phyloP scores from a whole-genome alignment of 306 rosid genomes.

The Elaeagnus macrophylla region DNA sequence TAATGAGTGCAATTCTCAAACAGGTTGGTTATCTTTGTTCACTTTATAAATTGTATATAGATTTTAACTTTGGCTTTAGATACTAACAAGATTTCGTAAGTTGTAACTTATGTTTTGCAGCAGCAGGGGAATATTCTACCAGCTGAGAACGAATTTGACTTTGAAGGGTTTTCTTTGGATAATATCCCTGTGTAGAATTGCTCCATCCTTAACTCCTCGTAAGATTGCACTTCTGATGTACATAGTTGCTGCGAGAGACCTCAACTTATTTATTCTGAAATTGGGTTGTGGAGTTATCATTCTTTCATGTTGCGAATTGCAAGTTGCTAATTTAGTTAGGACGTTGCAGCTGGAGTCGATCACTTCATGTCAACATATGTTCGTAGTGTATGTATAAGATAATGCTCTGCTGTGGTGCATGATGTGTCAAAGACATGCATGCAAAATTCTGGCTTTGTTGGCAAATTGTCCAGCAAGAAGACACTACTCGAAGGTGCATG shows the following conservation, averaged over 20 bases:
- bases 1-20: constrained; percentile 85
- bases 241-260: constrained; percentile 45
- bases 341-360: no score
- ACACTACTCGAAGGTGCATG: no score
- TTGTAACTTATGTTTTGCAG: constrained; percentile 11
- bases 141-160: constrained; percentile 67
- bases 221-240: constrained; percentile 49
- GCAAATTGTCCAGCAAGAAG: no score
- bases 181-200: constrained; percentile 66
- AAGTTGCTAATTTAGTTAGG: no score
- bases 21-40: constrained; percentile 48
- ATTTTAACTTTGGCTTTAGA: background rate
- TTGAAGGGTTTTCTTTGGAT: constrained; percentile 77
- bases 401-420: no score
- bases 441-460: no score
- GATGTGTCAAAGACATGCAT: no score
- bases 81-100: no score
- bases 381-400: no score
- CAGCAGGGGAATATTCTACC: constrained; percentile 74
- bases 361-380: no score
- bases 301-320: no score
- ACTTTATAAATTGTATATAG: background rate
- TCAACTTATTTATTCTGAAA: constrained; percentile 36
- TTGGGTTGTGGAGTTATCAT: constrained; percentile 23
- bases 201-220: constrained; percentile 18